Evolutionary conservation across 78 protist species (phyloP).

Genomic region (Capsaspora owczarzaki): DNA sequence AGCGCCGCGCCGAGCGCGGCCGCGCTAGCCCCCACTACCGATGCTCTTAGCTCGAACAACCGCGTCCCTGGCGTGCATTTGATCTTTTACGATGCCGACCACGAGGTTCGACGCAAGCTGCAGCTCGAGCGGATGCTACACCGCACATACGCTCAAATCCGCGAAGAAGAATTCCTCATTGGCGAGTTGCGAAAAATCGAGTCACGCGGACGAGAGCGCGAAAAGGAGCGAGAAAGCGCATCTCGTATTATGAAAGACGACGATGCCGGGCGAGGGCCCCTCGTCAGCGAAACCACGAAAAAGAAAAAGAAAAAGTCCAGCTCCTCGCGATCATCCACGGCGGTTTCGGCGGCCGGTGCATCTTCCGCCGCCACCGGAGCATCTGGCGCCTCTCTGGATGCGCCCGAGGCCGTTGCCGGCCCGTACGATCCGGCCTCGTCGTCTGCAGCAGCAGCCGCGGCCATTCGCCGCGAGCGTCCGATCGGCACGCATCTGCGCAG

Average conservation of each 20-base stretch:
- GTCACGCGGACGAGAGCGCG: conserved; percentile 27
- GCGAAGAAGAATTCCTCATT: conserved; percentile 24
- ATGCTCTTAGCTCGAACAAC: too few relatives aligned
- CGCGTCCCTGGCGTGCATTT: too few relatives aligned
- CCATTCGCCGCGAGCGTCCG: neutral
- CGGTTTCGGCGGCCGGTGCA: neutral
- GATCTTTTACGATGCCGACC: too few relatives aligned
- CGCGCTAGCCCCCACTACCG: too few relatives aligned
- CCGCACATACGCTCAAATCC: conserved; percentile 22
- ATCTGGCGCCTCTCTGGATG: neutral
- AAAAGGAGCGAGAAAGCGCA: conserved; percentile 4
- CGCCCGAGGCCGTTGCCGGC: neutral
- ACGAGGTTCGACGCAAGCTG: conserved; percentile 35
- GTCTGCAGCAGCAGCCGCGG: neutral
- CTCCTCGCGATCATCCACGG: too few relatives aligned
- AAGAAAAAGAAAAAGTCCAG: too few relatives aligned
- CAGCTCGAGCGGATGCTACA: conserved; percentile 31
- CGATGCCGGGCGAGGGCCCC: neutral
- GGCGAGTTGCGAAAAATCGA: conserved; percentile 34
- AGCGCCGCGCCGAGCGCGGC: too few relatives aligned
- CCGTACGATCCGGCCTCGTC: neutral
- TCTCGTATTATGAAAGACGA: neutral
- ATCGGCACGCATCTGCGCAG: neutral
- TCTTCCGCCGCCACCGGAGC: neutral
- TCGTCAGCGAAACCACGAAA: too few relatives aligned